Base-by-base conservation (phyloP, 108 stramenopile genomes). In the Nitzschia palea region DNA sequence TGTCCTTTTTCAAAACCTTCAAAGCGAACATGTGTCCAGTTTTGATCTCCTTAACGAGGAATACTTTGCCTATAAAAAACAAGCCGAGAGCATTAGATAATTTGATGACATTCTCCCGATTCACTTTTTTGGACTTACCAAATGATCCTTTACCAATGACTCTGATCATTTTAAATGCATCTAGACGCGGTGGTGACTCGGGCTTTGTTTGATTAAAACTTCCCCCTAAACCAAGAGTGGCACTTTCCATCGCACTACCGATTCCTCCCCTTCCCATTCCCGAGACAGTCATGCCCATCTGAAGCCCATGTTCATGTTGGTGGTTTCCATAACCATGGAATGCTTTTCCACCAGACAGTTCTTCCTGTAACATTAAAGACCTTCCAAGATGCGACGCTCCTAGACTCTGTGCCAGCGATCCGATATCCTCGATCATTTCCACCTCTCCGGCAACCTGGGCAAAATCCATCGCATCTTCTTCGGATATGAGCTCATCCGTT, bases 71-170 rank as follows among this genome's bases (percentile, higher is more conserved):
- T 94, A 79, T 69, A 40, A 62, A 1, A 9, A 50, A 30, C 22
- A 55, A 34, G 37, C 6, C 10, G 37, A 40, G 10, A 40, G 10
- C 37, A 40, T 12, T 12, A 40, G 12, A 40, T 6, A 40, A 40
- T 6, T 12, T 40, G 10, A 12, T 40, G 6, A 40, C 37, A 48
- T n/a, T n/a, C 47, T 48, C 47, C 18, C 4, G 18, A 48, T 18
- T 20, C 6, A 10, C 6, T 10, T 40, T 12, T 12, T 6, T 4
- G n/a, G 53, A 80, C 93, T 82, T 80, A 85, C 97, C 97, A 73
- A 96, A 97, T 27, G 92, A 93, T 20, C 97, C 97, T 59, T 95
- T 95, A 31, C 97, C 97, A 59, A 97, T 87, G 44, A 97, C 97
- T 45, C 84, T 86, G 56, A 95, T 81, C 69, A 90, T 81, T 45